Conservation (phyloP, 257 asterid species). For the Jaltomata sinuosa region DNA sequence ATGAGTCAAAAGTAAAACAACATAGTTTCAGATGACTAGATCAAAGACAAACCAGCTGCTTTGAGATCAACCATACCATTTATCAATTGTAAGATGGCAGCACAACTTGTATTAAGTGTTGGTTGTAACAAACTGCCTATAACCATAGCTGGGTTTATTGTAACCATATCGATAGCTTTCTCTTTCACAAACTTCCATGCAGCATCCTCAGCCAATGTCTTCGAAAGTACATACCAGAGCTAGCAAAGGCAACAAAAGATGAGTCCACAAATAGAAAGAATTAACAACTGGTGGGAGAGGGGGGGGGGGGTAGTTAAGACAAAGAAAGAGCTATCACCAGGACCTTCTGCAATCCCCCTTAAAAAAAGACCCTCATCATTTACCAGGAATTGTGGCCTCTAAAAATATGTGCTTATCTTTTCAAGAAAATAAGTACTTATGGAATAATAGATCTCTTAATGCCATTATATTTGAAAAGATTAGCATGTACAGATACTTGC, state of each 20-base stretch:
- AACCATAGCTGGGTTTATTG: slow-evolving; percentile 45
- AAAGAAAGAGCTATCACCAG: too few species aligned
- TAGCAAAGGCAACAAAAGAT: slow-evolving; percentile 7
- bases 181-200: slow-evolving; percentile 36
- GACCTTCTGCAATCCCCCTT: too few species aligned
- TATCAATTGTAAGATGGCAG: slow-evolving; percentile 26
- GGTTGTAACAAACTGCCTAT: slow-evolving; percentile 46
- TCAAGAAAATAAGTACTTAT: too few species aligned
- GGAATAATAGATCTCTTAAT: too few species aligned
- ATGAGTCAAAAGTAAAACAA: not conserved
- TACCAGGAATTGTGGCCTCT: too few species aligned
- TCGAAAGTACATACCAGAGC: slow-evolving; percentile 47
- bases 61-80: slow-evolving; percentile 17
- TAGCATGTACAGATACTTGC: too few species aligned
- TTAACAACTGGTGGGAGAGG: too few species aligned
- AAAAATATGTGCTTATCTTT: too few species aligned
- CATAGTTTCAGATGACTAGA: not conserved
- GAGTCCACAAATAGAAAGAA: too few species aligned
- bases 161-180: slow-evolving; percentile 30
- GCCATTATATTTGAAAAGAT: too few species aligned
- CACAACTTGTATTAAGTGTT: slow-evolving; percentile 44
- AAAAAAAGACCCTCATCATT: too few species aligned
- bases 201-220: slow-evolving; percentile 63
- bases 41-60: not conserved
- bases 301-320: too few species aligned